Base-by-base conservation (phyloP, 495 filamentous ascomycete species). In the Aspergillus affinis region DNA sequence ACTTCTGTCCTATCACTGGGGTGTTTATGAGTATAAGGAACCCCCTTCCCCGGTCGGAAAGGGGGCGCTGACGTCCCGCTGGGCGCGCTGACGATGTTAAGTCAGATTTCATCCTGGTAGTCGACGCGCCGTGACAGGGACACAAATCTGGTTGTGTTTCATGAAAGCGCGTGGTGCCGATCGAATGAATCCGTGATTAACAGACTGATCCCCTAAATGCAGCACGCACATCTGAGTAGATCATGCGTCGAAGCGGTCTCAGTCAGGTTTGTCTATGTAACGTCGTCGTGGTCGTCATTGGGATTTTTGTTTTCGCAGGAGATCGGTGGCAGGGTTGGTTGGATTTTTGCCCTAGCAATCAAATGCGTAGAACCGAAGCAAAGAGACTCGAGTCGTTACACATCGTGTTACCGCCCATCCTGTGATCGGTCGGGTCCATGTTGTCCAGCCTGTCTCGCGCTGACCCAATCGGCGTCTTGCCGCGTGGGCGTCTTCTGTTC, bases 401-500 rank as follows among this genome's bases (percentile, higher is more conserved):
- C 36, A 10, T 41, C 12, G 21, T 47, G 6, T 74, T 75, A 79
- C 57, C 72, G 72, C 36, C 71, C 69, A 30, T 69, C 73, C 21
- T 55, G 65, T 1, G 72, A 72, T 49, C 69, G 71, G 45, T 79
- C 75, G 4, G 76, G 72, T 12, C 74, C 76, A 4, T 73, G 71
- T 48, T 75, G 67, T 17, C 75, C 75, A 41, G 72, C 82, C 57
- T 83, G 84, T 63, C 85, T 76, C 15, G 82, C 78, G 30, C 79
- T 81, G 52, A 87, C 76, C 88, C 87, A 89, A 65, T 90, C 84
- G 48, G 83, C 80, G 30, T 84, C 86, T 55, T 83, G 86, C 62
- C 86, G 86, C 60, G 82, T 81, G 15, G 74, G 73, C 30, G 71
- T 72, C 68, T 69, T 79, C 51, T 75, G 73, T 29, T 79, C 76